A percentile compares a stretch with the other conserved stretches of the same genome.
Evolutionary conservation across 306 rosid species (phyloP).

Genomic region (Quercus mongolica): DNA sequence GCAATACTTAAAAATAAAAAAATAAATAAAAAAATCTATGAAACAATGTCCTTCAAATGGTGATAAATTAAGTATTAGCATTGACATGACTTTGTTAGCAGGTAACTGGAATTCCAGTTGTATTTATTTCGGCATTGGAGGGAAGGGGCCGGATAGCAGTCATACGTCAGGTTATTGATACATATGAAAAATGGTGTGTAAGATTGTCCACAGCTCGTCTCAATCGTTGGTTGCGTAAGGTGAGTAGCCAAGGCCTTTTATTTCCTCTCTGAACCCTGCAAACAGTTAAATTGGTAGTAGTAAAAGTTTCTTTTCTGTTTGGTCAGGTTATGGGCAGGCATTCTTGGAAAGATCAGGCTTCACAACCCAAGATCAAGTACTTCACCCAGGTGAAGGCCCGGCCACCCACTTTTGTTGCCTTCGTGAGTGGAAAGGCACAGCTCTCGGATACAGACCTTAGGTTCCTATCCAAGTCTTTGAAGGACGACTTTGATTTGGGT

Average conservation of each 20-base stretch:
- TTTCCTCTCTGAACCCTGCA: background rate
- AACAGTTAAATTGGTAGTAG: constrained; percentile 1
- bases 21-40: background rate
- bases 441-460: constrained; percentile 71
- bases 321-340: constrained; percentile 94
- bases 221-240: constrained; percentile 96
- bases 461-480: constrained; percentile 81
- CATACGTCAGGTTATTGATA: constrained; percentile 63
- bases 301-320: constrained; percentile 11
- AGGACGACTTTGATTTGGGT: constrained; percentile 93
- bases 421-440: constrained; percentile 69
- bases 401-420: constrained; percentile 91
- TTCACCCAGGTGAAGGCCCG: constrained; percentile 97
- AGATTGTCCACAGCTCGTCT: constrained; percentile 83
- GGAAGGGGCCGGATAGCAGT: constrained; percentile 74
- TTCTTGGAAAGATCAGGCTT: constrained; percentile 96
- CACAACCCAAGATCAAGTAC: constrained; percentile 83
- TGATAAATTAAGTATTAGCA: background rate
- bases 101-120: constrained; percentile 88
- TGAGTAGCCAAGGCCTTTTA: constrained; percentile 12
- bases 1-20: background rate
- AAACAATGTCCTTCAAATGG: background rate
- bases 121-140: constrained; percentile 84
- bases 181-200: constrained; percentile 86
- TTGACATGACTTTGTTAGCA: constrained; percentile 36